phyloP scores from a whole-genome alignment of 352 stramenopile genomes.

The Blastocystis sp. region DNA sequence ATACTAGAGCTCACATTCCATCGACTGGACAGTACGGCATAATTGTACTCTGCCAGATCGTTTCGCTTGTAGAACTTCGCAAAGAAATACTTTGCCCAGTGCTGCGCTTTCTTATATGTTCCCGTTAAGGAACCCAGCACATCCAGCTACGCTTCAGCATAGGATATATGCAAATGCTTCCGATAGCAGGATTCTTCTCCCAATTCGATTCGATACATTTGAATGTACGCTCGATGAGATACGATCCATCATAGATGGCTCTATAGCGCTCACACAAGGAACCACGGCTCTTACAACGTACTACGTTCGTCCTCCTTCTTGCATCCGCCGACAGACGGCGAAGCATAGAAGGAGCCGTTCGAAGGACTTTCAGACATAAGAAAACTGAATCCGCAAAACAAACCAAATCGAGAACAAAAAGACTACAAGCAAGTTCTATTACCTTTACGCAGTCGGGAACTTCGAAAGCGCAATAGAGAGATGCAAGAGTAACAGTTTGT shows the following conservation, averaged over 20 bases:
- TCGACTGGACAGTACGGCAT: slow-evolving; percentile 16
- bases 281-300: slow-evolving; percentile 7
- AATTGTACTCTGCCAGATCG: slow-evolving; percentile 21
- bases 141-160: neutral
- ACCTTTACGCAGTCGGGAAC: slow-evolving; percentile 6
- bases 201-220: neutral
- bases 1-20: slow-evolving; percentile 19
- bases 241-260: slow-evolving; percentile 34
- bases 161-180: slow-evolving; percentile 46
- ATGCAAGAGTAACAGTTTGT: slow-evolving; percentile 52
- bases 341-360: neutral
- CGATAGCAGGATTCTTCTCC: neutral
- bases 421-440: slow-evolving; percentile 59
- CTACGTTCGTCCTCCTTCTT: slow-evolving; percentile 8
- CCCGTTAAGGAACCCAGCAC: neutral
- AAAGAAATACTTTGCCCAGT: slow-evolving; percentile 23
- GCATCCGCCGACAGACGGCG: neutral
- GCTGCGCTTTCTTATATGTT: slow-evolving; percentile 9
- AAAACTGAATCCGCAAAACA: slow-evolving; percentile 14
- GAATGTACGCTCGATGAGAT: slow-evolving; percentile 27
- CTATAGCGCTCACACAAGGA: neutral
- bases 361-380: neutral
- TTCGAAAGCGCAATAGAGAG: slow-evolving; percentile 37
- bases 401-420: slow-evolving; percentile 21
- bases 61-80: slow-evolving; percentile 25